Evolutionary conservation across 352 stramenopile species (phyloP).

Genomic region (Phytophthora melonis): DNA sequence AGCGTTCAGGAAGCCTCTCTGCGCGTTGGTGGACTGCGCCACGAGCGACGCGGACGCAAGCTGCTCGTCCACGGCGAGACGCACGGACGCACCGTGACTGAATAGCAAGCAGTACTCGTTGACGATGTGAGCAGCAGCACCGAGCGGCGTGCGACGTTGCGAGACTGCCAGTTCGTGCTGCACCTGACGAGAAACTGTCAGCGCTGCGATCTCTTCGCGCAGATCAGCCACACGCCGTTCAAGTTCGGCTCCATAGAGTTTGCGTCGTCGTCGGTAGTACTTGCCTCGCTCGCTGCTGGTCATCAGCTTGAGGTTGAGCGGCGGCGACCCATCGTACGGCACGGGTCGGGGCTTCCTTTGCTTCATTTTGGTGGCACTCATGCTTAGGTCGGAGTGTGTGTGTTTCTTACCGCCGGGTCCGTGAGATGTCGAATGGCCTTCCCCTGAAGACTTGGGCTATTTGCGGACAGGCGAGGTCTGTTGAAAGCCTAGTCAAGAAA

Average conservation of each 20-base stretch:
- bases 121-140: constrained; percentile 44
- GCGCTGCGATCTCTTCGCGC: constrained; percentile 53
- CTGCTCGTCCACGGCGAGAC: constrained; percentile 43
- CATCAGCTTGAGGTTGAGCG: constrained; percentile 55
- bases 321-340: not conserved
- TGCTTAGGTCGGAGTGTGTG: no score
- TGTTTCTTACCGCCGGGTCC: no score
- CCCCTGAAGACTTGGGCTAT: no score
- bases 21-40: constrained; percentile 25
- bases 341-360: no score
- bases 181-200: constrained; percentile 44
- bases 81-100: constrained; percentile 51
- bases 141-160: constrained; percentile 26
- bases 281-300: constrained; percentile 74
- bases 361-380: no score
- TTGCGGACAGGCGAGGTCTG: no score
- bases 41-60: constrained; percentile 28
- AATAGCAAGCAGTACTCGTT: constrained; percentile 67
- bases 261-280: constrained; percentile 64
- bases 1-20: constrained; percentile 50
- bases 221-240: constrained; percentile 48
- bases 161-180: constrained; percentile 42
- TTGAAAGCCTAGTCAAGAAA: no score
- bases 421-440: no score
- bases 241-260: constrained; percentile 55